A percentile compares a stretch with the other conserved stretches of the same genome.
Conservation (phyloP, 306 rosid species). For the Gastrolobium bilobum region DNA sequence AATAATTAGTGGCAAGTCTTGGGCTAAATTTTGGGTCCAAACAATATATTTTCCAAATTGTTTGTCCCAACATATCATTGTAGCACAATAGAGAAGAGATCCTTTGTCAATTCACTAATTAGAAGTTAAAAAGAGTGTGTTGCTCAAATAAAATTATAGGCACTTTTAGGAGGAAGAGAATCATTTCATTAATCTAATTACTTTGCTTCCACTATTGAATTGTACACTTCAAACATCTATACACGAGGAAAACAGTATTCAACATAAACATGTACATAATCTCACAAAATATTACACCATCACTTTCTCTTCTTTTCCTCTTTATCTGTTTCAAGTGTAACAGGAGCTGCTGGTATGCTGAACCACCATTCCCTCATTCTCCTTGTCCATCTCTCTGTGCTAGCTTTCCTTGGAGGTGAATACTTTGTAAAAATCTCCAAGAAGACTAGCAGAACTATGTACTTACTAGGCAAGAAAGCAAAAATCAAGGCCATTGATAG, state of each 20-base stretch:
- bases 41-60: background rate
- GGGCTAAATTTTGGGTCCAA: background rate
- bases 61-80: background rate
- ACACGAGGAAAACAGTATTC: conserved; percentile 8
- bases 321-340: conserved; percentile 78
- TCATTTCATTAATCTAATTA: conserved; percentile 41
- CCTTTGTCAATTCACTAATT: background rate
- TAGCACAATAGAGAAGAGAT: background rate
- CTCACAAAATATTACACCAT: conserved; percentile 23
- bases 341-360: conserved; percentile 99
- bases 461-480: conserved; percentile 72
- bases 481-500: conserved; percentile 62
- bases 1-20: background rate
- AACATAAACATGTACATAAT: conserved; percentile 44
- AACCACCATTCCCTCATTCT: conserved; percentile 98
- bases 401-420: conserved; percentile 79
- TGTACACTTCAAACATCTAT: conserved; percentile 44
- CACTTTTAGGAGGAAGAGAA: conserved; percentile 2
- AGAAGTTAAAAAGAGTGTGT: background rate
- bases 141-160: background rate
- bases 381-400: conserved; percentile 85
- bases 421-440: conserved; percentile 77
- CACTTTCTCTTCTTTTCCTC: conserved; percentile 88
- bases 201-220: conserved; percentile 41
- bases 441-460: conserved; percentile 65